phyloP scores from a whole-genome alignment of 208 protist species.

The Trypanosoma melophagium region DNA sequence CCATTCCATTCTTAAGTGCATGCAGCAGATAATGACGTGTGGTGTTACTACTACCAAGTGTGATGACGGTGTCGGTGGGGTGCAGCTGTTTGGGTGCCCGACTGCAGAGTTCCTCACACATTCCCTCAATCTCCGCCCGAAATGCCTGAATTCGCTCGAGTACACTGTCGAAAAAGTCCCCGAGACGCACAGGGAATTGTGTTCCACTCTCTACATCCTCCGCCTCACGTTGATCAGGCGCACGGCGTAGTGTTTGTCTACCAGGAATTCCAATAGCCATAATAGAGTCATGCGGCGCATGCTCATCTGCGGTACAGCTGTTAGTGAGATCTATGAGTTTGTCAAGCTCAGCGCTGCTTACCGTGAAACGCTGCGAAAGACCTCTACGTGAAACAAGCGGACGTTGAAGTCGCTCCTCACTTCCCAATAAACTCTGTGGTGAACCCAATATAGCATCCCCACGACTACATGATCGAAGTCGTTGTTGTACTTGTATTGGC shows the following conservation, averaged over 20 bases:
- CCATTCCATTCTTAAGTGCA: constrained; percentile 29
- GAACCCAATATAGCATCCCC: background rate
- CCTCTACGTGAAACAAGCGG: background rate
- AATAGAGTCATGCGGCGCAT: constrained; percentile 17
- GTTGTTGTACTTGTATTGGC: background rate
- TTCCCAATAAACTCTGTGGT: background rate
- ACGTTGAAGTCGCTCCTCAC: constrained; percentile 4
- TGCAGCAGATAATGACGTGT: constrained; percentile 59
- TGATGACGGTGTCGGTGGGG: constrained; percentile 73
- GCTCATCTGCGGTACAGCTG: constrained; percentile 21
- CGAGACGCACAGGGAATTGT: constrained; percentile 52
- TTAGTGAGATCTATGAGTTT: background rate
- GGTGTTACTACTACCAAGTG: constrained; percentile 74
- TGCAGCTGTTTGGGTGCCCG: constrained; percentile 72
- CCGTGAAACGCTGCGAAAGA: constrained; percentile 4
- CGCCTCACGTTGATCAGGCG: constrained; percentile 46
- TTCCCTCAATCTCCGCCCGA: constrained; percentile 60
- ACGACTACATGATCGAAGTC: background rate
- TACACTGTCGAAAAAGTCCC: constrained; percentile 57
- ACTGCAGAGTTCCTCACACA: constrained; percentile 71
- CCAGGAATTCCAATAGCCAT: constrained; percentile 69
- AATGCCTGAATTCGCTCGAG: constrained; percentile 63
- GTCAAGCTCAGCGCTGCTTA: constrained; percentile 1
- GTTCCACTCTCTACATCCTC: constrained; percentile 30
- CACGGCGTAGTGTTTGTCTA: constrained; percentile 61